These are phyloP conservation scores for Trichoderma atrobrunneum DNA, from an alignment of 2,329 filamentous ascomycete species.

Conservation along the genomic window DNA sequence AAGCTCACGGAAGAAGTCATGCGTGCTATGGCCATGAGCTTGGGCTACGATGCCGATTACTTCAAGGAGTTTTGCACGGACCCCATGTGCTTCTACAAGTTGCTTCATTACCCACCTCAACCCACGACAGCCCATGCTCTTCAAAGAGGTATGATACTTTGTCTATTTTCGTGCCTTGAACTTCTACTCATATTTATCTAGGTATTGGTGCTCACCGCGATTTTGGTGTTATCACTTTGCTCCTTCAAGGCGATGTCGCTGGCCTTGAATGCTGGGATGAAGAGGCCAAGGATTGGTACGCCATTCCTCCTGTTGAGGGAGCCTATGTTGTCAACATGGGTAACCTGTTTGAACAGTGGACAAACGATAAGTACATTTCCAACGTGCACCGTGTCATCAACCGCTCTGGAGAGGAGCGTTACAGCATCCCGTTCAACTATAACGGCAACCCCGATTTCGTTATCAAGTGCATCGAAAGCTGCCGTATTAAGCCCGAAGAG, in stretches of 20 bases:
- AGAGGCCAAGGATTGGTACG: background rate
- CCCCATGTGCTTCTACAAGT: too few species aligned
- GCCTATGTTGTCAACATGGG: slow-evolving; percentile 18
- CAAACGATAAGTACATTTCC: slow-evolving; percentile 15
- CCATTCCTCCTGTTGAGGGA: slow-evolving; percentile 7
- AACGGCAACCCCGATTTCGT: too few species aligned
- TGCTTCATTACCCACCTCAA: too few species aligned
- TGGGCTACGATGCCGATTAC: slow-evolving; percentile 4
- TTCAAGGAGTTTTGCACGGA: background rate
- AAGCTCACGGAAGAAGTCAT: slow-evolving; percentile 2
- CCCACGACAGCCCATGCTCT: too few species aligned
- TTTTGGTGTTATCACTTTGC: too few species aligned
- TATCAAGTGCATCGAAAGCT: slow-evolving; percentile 12
- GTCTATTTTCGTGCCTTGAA: too few species aligned
- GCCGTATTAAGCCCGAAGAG: slow-evolving; percentile 1
- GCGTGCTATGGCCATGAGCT: background rate
- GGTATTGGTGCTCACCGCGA: too few species aligned
- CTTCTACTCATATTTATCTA: too few species aligned
- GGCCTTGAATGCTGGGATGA: too few species aligned
- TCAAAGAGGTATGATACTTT: too few species aligned
- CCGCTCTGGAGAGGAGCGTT: background rate
- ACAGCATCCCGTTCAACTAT: too few species aligned
- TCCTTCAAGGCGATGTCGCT: too few species aligned
- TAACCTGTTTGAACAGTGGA: slow-evolving; percentile 14
- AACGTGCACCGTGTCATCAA: slow-evolving; percentile 20